Percentiles rank a stretch among this genome's conserved stretches.
Conservation (phyloP, 768 basidiomycete genomes). For the Leccinum rimulosum region DNA sequence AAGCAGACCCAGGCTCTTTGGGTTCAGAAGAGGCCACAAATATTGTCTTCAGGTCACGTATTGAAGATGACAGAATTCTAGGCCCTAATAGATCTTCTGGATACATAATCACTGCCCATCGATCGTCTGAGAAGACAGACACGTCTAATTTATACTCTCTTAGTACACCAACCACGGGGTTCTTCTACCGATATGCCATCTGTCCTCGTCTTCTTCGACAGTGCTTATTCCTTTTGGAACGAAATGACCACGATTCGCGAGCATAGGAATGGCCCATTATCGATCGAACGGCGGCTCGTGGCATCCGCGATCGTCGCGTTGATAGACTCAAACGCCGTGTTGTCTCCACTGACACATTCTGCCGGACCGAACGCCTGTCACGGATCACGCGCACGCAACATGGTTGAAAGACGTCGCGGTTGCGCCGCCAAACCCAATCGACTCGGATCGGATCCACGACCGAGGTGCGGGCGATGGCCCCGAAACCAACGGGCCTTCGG, state of each 20-base stretch:
- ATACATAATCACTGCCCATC: too few relatives aligned
- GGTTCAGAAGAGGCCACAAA: too few relatives aligned
- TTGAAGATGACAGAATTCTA: too few relatives aligned
- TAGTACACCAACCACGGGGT: background rate
- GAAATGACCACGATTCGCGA: too few relatives aligned
- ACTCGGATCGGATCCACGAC: background rate
- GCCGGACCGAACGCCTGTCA: background rate
- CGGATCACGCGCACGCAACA: too few relatives aligned
- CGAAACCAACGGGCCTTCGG: background rate
- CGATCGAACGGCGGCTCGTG: too few relatives aligned
- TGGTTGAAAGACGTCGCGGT: background rate
- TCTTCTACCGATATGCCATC: slow-evolving; percentile 1
- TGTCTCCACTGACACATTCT: slow-evolving; percentile 1
- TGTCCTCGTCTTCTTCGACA: slow-evolving; percentile 6
- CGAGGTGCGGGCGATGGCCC: background rate
- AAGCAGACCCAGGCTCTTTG: too few relatives aligned
- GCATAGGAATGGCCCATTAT: too few relatives aligned
- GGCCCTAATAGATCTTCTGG: too few relatives aligned
- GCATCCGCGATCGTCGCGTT: background rate
- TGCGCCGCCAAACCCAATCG: background rate
- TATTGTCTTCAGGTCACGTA: too few relatives aligned
- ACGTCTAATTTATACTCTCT: slow-evolving; percentile 2
- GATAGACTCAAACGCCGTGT: slow-evolving; percentile 1
- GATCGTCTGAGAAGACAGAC: slow-evolving; percentile 2
- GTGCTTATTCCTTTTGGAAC: background rate